Evolutionary conservation across 2,329 filamentous ascomycete species (phyloP), one percentile per base, ranked within the genome.

Genomic region (Bipolaris zeicola): DNA sequence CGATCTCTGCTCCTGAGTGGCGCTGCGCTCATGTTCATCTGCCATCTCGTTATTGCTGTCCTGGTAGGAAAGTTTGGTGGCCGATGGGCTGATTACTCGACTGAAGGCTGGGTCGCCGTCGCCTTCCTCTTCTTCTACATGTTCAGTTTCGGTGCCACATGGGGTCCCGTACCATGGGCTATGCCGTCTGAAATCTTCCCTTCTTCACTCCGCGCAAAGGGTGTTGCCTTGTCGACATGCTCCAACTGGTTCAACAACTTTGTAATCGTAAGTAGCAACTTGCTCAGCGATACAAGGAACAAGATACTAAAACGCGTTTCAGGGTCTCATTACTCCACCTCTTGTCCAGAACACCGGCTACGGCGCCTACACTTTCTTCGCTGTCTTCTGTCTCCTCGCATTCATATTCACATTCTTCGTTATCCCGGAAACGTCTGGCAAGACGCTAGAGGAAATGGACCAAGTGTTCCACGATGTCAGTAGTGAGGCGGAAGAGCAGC

Each of bases 171-270:
- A 0, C 78, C 76, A 1, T 83, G 78, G 81, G 78, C 75, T 3
- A 71, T 82, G 69, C 72, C 75, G 0, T 78, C 81, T 28, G 85
- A 91, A 58, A 85, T 91, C n/a, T 89, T 89, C 41, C 85, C 85
- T 0, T 82, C 81, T 1, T 81, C 80, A 0, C 75, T 85, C 0
- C 79, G 87, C 6, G 86, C 87, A 2, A 90, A 89, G 69, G 88
- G 88, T 33, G 86, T 88, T 0, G 86, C 86, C 1, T 76, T 89
- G 2, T 85, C 85, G 0, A 88, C 86, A 0, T 85, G 82, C 56
- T 82, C 82, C 5, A 88, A 87, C 73, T 90, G 88, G 77, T 72
- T 87, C 2, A 85, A 83, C 68, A 87, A 88, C 69, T 88, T 88
- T 60, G 82, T 86, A 48, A 84, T 87, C 24, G 70, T 72, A 63